Evolutionary conservation across 768 basidiomycete genomes (phyloP).

Genomic region (Lactarius vividus): DNA sequence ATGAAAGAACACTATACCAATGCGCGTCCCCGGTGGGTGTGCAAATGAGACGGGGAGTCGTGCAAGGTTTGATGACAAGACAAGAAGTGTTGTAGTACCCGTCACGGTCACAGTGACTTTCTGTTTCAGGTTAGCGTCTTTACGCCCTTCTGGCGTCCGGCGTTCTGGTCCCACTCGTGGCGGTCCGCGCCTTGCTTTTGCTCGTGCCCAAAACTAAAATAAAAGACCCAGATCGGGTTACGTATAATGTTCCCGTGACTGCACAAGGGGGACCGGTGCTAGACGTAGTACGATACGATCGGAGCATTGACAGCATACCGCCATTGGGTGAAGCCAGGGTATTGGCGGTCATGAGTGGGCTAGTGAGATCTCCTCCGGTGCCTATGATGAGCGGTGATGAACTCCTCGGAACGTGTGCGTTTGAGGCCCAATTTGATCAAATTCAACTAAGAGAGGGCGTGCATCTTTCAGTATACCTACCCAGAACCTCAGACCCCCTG

Average conservation of each 20-base stretch:
- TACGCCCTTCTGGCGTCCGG: constrained; percentile 10
- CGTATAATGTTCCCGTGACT: constrained; percentile 4
- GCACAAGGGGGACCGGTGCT: not conserved
- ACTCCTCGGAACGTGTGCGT: not conserved
- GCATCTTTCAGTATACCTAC: not conserved
- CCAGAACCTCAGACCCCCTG: not conserved
- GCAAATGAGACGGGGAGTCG: not conserved
- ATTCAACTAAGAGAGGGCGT: not conserved
- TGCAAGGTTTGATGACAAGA: constrained; percentile 19
- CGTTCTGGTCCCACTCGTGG: not conserved
- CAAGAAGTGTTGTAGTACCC: not conserved
- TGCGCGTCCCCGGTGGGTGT: constrained; percentile 3
- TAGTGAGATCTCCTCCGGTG: constrained; percentile 6
- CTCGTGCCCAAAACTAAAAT: not conserved
- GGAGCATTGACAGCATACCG: constrained; percentile 10
- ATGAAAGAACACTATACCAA: not conserved
- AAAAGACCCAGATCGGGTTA: not conserved
- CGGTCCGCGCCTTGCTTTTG: not conserved
- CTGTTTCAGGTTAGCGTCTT: constrained; percentile 24
- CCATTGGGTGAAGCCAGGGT: not conserved
- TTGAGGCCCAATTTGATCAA: not conserved
- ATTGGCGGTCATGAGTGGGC: constrained; percentile 2
- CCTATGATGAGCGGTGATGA: constrained; percentile 24
- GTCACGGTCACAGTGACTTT: not conserved
- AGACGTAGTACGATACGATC: constrained; percentile 7